phyloP scores from a whole-genome alignment of 805 yeast genomes.

The Saturnispora bothae region DNA sequence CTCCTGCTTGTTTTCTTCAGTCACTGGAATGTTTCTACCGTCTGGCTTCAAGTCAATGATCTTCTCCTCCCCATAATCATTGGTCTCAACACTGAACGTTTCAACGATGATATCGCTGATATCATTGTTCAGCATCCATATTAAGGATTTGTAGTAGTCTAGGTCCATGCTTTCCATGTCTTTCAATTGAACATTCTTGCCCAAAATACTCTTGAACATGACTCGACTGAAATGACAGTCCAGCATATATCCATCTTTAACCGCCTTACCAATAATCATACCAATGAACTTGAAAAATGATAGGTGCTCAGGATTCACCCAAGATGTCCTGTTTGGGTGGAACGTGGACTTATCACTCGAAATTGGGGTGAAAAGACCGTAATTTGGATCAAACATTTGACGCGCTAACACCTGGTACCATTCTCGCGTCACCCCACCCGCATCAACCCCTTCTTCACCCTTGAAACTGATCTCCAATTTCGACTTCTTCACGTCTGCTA shows the following conservation, averaged over 20 bases:
- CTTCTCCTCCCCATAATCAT: conserved; percentile 86
- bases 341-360: conserved; percentile 87
- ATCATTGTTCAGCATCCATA: conserved; percentile 96
- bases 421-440: conserved; percentile 95
- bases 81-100: conserved; percentile 86
- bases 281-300: conserved; percentile 94
- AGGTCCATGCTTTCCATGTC: conserved; percentile 92
- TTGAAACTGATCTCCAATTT: conserved; percentile 73
- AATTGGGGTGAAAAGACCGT: conserved; percentile 84
- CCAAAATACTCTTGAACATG: conserved; percentile 79
- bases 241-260: conserved; percentile 71
- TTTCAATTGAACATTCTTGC: conserved; percentile 69
- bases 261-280: conserved; percentile 86
- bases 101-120: conserved; percentile 93
- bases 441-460: conserved; percentile 95
- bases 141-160: conserved; percentile 82
- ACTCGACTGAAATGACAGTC: conserved; percentile 95
- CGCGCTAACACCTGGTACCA: conserved; percentile 93
- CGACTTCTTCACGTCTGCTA: conserved; percentile 60
- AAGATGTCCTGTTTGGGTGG: conserved; percentile 89
- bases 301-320: conserved; percentile 86
- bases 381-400: conserved; percentile 93
- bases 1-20: conserved; percentile 83
- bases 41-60: conserved; percentile 70
- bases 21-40: conserved; percentile 78